Evolutionary conservation across 225 moss, liverwort and hornwort species (phyloP), one percentile per base, ranked within the genome.

Genomic region (Pseudisothecium myosuroides): DNA sequence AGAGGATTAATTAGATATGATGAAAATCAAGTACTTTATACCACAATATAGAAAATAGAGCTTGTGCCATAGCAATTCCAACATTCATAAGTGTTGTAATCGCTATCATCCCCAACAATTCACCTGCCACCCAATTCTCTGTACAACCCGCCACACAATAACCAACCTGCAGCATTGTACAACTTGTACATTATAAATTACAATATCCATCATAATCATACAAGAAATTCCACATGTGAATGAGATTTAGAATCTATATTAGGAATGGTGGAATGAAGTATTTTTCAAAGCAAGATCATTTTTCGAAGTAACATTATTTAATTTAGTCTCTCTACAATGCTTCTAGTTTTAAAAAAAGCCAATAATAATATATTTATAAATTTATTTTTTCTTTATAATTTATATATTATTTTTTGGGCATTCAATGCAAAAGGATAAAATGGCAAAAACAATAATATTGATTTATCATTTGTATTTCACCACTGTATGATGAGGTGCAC

Each of bases 71-170:
- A 63, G 90, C 92, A 87, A 88, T 64, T 79, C 95, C 91, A 89
- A 92, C 80, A 28, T 97, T 95, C 63, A 98, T 86, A 20, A 97
- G 34, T 10, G 98, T 96, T 34, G 95, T 96, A 4, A 95, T 91
- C 0, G 91, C 79, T 75, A 97, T 94, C 92, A 97, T 92, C 5
- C 92, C 93, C 22, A 98, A 67, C 56, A 98, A 85, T 21, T 97
- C 96, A 86, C 80, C 92, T 75, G 96, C 98, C 66, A 98, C 92
- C 84, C 93, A 93, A 88, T 97, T 97, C 69, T 98, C 98, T 2
- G 94, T 95, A 62, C 98, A 98, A 6, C 92, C 90, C 4, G 98
- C 95, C 26, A 98, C 92, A 88, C 98, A 98, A 58, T 88, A 83
- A n/a, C 93, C 90, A 61, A 92, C 81, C 98, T 98, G 85, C 68